phyloP scores from a whole-genome alignment of 305 asterid genomes.

The Fraxinus albicans region DNA sequence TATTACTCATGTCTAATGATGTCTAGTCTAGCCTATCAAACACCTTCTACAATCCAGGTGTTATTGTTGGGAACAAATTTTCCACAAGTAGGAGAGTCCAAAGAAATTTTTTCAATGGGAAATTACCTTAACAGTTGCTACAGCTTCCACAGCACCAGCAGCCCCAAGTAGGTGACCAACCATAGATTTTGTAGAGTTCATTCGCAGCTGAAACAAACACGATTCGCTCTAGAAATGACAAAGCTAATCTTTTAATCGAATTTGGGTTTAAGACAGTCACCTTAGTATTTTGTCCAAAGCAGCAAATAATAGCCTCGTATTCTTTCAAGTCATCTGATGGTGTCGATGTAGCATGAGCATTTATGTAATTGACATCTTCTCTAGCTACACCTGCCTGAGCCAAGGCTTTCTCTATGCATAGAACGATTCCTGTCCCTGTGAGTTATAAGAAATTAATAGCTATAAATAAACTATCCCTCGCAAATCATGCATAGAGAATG shows the following conservation, averaged over 20 bases:
- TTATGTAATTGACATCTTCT: conserved; percentile 49
- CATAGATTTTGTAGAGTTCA: conserved; percentile 53
- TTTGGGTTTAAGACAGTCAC: conserved; percentile 11
- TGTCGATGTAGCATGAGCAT: conserved; percentile 55
- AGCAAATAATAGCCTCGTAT: conserved; percentile 38
- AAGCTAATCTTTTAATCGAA: neutral
- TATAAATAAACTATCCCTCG: neutral
- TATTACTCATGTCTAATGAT: neutral
- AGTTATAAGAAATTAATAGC: conserved; percentile 8
- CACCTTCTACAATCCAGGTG: neutral
- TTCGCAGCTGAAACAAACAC: conserved; percentile 28
- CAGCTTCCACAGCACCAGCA: conserved; percentile 51
- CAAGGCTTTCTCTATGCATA: conserved; percentile 51
- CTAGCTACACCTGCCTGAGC: conserved; percentile 39
- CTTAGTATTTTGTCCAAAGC: conserved; percentile 41
- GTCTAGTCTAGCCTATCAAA: neutral
- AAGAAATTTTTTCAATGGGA: neutral
- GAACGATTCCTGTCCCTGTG: conserved; percentile 40
- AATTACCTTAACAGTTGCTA: conserved; percentile 44
- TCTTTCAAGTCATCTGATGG: conserved; percentile 42
- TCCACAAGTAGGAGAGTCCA: neutral
- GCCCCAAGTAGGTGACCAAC: conserved; percentile 51
- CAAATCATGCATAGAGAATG: neutral
- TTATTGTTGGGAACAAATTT: neutral
- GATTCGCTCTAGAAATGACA: neutral